Base-by-base conservation (phyloP, 2,329 filamentous ascomycete species). In the Dryadomyces quercus-mongolicae region DNA sequence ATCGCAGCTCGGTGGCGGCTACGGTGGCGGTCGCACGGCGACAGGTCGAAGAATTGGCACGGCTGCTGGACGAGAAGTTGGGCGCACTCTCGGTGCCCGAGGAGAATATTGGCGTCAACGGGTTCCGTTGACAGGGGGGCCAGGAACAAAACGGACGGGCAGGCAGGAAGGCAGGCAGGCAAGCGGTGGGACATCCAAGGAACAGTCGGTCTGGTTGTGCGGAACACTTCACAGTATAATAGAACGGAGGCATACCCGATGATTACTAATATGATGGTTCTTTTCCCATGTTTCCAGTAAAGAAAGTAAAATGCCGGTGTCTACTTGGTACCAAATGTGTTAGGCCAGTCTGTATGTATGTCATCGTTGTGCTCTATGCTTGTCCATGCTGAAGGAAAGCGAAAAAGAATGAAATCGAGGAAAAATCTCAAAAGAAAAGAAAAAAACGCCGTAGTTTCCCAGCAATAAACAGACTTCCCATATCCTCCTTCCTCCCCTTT, bases 61-160 rank as follows among this genome's bases (percentile, higher is more conserved):
- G 71, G 54, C 81, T 77, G 74, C 64, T 85, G 59, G 80, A 85
- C 58, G 76, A 76, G n/a, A 77, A 77, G 67, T 69, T 85, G 6
- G 75, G 75, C 6, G 69, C 71, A 15, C 63, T 82, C 56, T 67
- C 67, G 15, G 72, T 81, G 31, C 77, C 79, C 0, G 74, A 78
- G 50, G 77, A 80, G 52, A 73, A 72, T 5, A 68, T 76, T 21
- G 71, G 71, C 9, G 61, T 68, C 40, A 59, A 58, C 38, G 56
- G 59, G 5, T 59, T 60, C 16, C 58, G 58, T 16, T 62, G 43
- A 57, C 40, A 16, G 16, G 21, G 34, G 48, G 25, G 9, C 10
- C 18, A 12, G n/a, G 21, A 5, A 38, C 9, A 50, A 22, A 31
- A 31, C 25, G 25, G 25, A 31, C 25, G 49, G n/a, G 3, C 10